Evolutionary conservation across 2,329 filamentous ascomycete genomes (phyloP).

Genomic region (Parastagonospora avenae): DNA sequence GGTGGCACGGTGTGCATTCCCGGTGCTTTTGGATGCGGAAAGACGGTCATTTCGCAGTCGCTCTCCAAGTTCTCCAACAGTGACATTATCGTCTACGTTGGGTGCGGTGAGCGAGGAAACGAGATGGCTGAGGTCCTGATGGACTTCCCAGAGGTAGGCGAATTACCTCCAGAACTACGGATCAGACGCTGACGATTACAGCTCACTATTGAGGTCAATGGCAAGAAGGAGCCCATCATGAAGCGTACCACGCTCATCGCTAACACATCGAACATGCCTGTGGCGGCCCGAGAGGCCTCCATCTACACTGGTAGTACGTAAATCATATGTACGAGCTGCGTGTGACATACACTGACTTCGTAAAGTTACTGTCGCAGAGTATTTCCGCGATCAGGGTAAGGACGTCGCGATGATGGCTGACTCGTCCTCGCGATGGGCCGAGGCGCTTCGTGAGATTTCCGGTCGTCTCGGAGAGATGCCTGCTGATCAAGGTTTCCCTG

Average conservation of each 20-base stretch:
- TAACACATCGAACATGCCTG: constrained; percentile 99
- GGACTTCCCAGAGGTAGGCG: constrained; percentile 86
- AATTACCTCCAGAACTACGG: not conserved
- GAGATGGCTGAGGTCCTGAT: constrained; percentile 99
- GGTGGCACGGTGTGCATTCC: constrained; percentile 98
- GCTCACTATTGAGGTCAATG: constrained; percentile 91
- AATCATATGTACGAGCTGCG: not conserved
- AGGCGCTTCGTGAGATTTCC: constrained; percentile 97
- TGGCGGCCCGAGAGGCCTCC: constrained; percentile 95
- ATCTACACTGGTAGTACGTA: constrained; percentile 82
- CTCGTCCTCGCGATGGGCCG: constrained; percentile 96
- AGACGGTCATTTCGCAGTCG: constrained; percentile 98
- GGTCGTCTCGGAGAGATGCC: constrained; percentile 99
- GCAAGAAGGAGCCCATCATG: constrained; percentile 98
- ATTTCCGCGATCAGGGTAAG: constrained; percentile 96
- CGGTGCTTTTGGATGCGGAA: constrained; percentile 97
- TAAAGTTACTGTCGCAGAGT: constrained; percentile 77
- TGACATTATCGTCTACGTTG: constrained; percentile 98
- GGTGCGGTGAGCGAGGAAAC: constrained; percentile 88
- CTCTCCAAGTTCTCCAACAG: constrained; percentile 99
- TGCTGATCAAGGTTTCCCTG: constrained; percentile 98
- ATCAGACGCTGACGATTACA: constrained; percentile 29
- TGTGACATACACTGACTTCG: not conserved
- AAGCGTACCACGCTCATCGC: constrained; percentile 98
- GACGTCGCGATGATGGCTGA: constrained; percentile 99